Base-by-base conservation (phyloP, 192 early-diverging fungal species). In the Rhizoclosmatium globosum region DNA sequence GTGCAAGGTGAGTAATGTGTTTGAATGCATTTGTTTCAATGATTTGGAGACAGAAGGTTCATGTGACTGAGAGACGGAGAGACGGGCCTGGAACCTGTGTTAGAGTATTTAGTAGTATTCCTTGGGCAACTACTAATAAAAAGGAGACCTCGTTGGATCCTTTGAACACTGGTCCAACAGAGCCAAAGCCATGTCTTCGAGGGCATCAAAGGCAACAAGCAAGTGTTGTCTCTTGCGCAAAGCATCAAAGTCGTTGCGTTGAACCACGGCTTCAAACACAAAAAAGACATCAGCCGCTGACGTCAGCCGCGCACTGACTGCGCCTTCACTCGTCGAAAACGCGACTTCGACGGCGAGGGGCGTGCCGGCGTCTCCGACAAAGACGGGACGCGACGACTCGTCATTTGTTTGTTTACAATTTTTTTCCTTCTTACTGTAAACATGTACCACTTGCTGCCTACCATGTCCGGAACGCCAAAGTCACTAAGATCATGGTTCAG, bases 401-500 rank as follows among this genome's bases (percentile, higher is more conserved):
- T 53, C 50, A 53, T 53, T 53, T 50, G 48, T 50, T 50, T 50
- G 4, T 9, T 50, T 50, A 9, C 15, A 50, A 9, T 50, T 50
- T 50, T 50, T 9, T 15, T 50, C 15, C 15, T 9, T 50, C 15
- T 50, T 50, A 50, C 15, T 50, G 48, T 50, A 50, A 9, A 9
- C 15, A 50, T 50, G 4, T 4, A 4, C 48, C 48, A 50, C 48
- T 9, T 50, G 4, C 48, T 13, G 17, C 50, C 17, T 13, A 17
- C 50, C 21, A 74, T 74, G 73, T 74, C 73, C 45, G 46, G 39
- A 17, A 71, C 15, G 73, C 87, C 73, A 94, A 93, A 89, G 93
- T 94, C 45, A 93, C 94, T 79, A 92, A 92, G 85, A 89, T 93
- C 79, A 93, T 94, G 92, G 92, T 94, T 78, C 92, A 93, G 83